These are phyloP conservation scores for Artemisia argyi DNA, from an alignment of 129 eudicot species.

Conservation along the genomic window DNA sequence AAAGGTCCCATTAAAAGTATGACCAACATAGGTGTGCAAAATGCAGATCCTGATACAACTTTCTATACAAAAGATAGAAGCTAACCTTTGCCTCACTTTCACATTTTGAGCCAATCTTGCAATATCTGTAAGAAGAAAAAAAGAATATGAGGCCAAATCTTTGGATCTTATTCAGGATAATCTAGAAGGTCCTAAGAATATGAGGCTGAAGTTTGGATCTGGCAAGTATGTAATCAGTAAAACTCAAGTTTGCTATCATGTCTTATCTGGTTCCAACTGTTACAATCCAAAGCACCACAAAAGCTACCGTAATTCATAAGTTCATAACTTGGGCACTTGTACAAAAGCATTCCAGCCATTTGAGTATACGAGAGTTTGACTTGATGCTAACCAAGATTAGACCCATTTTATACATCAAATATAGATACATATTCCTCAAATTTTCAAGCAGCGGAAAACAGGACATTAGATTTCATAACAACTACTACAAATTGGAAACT, in stretches of 20 bases:
- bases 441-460: neutral
- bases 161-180: neutral
- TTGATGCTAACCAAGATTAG: neutral
- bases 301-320: too few relatives aligned
- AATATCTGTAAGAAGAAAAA: conserved; percentile 54
- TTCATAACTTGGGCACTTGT: neutral
- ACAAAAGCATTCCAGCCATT: conserved; percentile 6
- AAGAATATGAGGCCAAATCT: conserved; percentile 13
- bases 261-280: conserved; percentile 8
- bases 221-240: neutral
- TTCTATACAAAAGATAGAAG: conserved; percentile 17
- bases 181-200: neutral
- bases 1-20: conserved; percentile 1
- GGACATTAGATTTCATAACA: neutral
- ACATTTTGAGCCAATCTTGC: conserved; percentile 88
- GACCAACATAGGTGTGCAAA: neutral
- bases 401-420: neutral
- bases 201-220: neutral
- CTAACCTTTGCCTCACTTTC: conserved; percentile 97
- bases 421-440: neutral
- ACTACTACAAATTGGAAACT: conserved; percentile 1
- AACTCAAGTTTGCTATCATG: conserved; percentile 6
- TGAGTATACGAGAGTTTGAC: neutral
- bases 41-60: neutral
- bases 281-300: neutral